These are phyloP conservation scores for Suhomyces canberraensis DNA, from an alignment of 805 yeast species.

Conservation along the genomic window DNA sequence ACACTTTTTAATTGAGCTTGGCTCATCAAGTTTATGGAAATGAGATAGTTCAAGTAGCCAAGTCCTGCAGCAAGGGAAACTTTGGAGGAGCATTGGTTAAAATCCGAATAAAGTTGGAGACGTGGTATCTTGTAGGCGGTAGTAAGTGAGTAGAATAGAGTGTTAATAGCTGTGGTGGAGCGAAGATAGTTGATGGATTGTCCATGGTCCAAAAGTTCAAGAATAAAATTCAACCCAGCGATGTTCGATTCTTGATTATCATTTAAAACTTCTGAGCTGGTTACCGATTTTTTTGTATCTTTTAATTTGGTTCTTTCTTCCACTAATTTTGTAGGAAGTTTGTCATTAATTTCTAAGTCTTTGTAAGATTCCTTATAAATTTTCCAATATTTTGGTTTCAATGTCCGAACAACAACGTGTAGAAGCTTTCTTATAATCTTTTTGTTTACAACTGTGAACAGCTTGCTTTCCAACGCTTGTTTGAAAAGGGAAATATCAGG, in stretches of 20 bases:
- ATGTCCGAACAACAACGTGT: slow-evolving; percentile 16
- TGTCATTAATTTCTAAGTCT: too few relatives aligned
- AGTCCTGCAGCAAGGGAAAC: slow-evolving; percentile 18
- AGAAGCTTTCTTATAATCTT: too few relatives aligned
- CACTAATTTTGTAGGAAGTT: too few relatives aligned
- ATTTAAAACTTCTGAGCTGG: too few relatives aligned
- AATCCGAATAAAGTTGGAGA: slow-evolving; percentile 3
- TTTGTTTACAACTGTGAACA: too few relatives aligned
- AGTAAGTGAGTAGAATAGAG: slow-evolving; percentile 9
- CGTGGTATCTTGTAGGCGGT: slow-evolving; percentile 2
- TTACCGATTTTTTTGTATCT: too few relatives aligned
- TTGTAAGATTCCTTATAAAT: too few relatives aligned
- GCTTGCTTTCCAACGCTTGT: too few relatives aligned
- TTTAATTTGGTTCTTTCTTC: too few relatives aligned
- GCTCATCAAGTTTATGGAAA: slow-evolving; percentile 12
- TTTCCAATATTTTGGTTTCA: background rate
- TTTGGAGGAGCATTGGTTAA: slow-evolving; percentile 12
- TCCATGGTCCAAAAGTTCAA: slow-evolving; percentile 24
- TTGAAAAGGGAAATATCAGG: too few relatives aligned
- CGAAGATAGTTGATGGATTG: slow-evolving; percentile 10
- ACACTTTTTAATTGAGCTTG: slow-evolving; percentile 6
- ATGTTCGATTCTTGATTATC: too few relatives aligned
- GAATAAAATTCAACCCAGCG: too few relatives aligned
- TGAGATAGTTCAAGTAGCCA: slow-evolving; percentile 19
- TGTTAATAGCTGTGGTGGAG: slow-evolving; percentile 5